A percentile compares a stretch with the other conserved stretches of the same genome.
Evolutionary conservation across 2,329 filamentous ascomycete genomes (phyloP).

Genomic region (Nothophoma quercina): DNA sequence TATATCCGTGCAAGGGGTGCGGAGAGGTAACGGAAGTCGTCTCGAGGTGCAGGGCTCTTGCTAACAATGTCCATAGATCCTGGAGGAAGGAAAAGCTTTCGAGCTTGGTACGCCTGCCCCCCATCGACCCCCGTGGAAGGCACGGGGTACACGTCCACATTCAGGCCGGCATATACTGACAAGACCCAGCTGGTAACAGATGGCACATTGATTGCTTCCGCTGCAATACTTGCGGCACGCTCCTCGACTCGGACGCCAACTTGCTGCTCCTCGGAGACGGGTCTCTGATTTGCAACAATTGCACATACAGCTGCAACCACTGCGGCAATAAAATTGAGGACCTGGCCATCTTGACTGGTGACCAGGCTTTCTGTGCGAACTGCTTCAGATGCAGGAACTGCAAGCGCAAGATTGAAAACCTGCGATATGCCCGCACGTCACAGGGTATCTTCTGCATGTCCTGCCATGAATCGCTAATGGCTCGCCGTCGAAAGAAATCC

Average conservation of each 20-base stretch:
- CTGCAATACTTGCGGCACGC: constrained; percentile 92
- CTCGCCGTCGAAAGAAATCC: constrained; percentile 84
- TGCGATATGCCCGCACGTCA: constrained; percentile 95
- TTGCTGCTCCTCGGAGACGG: constrained; percentile 96
- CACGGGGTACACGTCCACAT: constrained; percentile 1
- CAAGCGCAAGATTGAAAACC: constrained; percentile 98
- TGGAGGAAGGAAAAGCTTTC: constrained; percentile 98
- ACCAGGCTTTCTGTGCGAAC: constrained; percentile 96
- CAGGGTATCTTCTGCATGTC: constrained; percentile 99
- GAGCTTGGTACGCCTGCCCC: constrained; percentile 76
- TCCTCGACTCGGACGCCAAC: constrained; percentile 98
- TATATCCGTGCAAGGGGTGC: constrained; percentile 73
- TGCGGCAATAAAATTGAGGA: constrained; percentile 99
- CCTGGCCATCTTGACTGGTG: constrained; percentile 93
- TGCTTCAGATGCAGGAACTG: constrained; percentile 98
- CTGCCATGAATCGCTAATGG: constrained; percentile 97
- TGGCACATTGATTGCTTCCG: constrained; percentile 99
- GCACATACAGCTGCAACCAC: constrained; percentile 97
- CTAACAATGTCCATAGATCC: constrained; percentile 68
- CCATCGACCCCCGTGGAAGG: constrained; percentile 6
- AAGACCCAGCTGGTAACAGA: constrained; percentile 79
- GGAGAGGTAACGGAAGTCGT: constrained; percentile 42
- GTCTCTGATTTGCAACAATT: constrained; percentile 98
- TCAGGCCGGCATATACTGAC: constrained; percentile 34
- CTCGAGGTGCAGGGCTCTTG: constrained; percentile 14